phyloP scores from a whole-genome alignment of 495 filamentous ascomycete genomes.

The Tuber umbilicatum region DNA sequence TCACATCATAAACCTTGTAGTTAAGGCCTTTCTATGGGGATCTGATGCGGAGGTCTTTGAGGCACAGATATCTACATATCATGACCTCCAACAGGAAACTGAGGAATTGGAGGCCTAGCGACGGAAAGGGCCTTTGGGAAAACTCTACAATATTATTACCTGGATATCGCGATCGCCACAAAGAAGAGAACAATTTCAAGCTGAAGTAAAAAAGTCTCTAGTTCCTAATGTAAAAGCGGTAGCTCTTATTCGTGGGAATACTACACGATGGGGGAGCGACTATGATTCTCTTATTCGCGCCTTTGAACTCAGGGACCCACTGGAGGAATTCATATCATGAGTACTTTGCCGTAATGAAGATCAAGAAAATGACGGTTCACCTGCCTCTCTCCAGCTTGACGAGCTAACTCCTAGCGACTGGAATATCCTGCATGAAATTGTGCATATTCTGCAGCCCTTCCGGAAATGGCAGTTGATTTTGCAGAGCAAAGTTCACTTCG shows the following conservation, averaged over 20 bases:
- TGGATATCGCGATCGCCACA: slow-evolving; percentile 13
- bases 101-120: slow-evolving; percentile 14
- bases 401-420: slow-evolving; percentile 16
- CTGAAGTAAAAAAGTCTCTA: not conserved
- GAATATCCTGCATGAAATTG: slow-evolving; percentile 11
- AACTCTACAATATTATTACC: slow-evolving; percentile 24
- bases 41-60: too few species aligned
- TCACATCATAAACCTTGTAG: slow-evolving; percentile 27
- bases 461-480: slow-evolving; percentile 10
- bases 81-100: not conserved
- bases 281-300: slow-evolving; percentile 11
- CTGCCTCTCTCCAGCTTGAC: not conserved
- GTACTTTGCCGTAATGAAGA: too few species aligned
- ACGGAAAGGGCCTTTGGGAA: slow-evolving; percentile 23
- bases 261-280: slow-evolving; percentile 24
- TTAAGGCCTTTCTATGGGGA: slow-evolving; percentile 30
- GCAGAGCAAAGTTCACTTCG: slow-evolving; percentile 3
- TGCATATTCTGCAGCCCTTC: slow-evolving; percentile 16
- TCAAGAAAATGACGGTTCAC: too few species aligned
- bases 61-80: too few species aligned
- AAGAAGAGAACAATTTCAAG: slow-evolving; percentile 13
- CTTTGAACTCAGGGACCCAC: slow-evolving; percentile 11
- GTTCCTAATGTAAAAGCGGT: slow-evolving; percentile 6
- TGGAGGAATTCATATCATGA: slow-evolving; percentile 13
- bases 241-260: slow-evolving; percentile 13